A percentile compares a stretch with the other conserved stretches of the same genome.
These are phyloP conservation scores for Neurospora sp. DNA, from an alignment of 495 filamentous ascomycete genomes.

Conservation along the genomic window DNA sequence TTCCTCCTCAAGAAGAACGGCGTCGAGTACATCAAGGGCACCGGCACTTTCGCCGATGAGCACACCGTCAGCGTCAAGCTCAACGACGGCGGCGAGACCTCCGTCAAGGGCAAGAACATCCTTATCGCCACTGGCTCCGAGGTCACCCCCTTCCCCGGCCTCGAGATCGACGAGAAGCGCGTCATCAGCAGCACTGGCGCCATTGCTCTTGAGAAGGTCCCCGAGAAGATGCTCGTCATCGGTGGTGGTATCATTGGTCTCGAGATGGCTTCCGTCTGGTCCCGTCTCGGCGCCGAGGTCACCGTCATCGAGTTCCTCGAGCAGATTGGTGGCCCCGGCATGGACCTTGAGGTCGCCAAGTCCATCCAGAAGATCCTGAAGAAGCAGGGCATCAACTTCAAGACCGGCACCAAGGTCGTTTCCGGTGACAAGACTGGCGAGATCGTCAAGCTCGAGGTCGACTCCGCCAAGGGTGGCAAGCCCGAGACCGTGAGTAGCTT, in stretches of 20 bases:
- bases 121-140: conserved; percentile 93
- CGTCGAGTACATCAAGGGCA: conserved; percentile 92
- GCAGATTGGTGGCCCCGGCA: conserved; percentile 95
- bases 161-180: conserved; percentile 94
- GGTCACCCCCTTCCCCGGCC: conserved; percentile 88
- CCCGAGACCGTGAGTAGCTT: conserved; percentile 59
- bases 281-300: conserved; percentile 81
- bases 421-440: conserved; percentile 72
- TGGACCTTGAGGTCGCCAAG: conserved; percentile 94
- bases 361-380: conserved; percentile 80
- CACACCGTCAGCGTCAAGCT: conserved; percentile 87
- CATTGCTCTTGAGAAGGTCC: conserved; percentile 77
- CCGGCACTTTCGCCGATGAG: conserved; percentile 75
- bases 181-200: conserved; percentile 95
- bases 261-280: conserved; percentile 99
- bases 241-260: conserved; percentile 98
- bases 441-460: conserved; percentile 66
- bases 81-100: conserved; percentile 79
- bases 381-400: conserved; percentile 98
- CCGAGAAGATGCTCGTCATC: conserved; percentile 96
- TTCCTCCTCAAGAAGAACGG: conserved; percentile 98
- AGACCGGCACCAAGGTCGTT: conserved; percentile 89
- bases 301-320: conserved; percentile 94
- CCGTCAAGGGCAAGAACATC: conserved; percentile 85
- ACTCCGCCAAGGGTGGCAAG: conserved; percentile 95